Base-by-base conservation (phyloP, 2,329 filamentous ascomycete species). In the Beauveria varroae region DNA sequence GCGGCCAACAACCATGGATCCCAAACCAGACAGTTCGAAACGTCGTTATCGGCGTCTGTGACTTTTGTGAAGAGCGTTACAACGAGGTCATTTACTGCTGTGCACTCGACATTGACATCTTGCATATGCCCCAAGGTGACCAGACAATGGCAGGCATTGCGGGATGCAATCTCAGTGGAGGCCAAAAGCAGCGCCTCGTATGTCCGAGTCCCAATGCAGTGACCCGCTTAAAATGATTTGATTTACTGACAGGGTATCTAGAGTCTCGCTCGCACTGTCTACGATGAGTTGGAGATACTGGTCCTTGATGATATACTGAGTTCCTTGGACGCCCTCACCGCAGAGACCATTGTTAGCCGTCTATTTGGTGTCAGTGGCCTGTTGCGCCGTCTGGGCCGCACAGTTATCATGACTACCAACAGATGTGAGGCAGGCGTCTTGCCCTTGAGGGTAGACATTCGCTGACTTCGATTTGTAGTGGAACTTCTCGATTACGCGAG, bases 251-350 rank as follows among this genome's bases (percentile, higher is more conserved):
- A 2, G 30, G 7, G 4, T n/a, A 6, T 28, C 16, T 34, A 62
- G 61, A 55, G 47, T 9, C 12, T 62, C 1, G 61, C 61, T 18
- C 55, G 61, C 2, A 22, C 56, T 7, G 9, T 60, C 5, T 62
- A 59, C 10, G n/a, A 37, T 1, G 41, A 52, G 4, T 5, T 28
- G 2, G 37, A 47, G 3, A 28, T 62, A 1, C 18, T 62, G 5
- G 50, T 62, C 6, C 6, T 62, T 12, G 61, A 62, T 16, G 56
- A 62, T n/a, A n/a, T 60, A 1, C 46, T 62, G 5, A 62, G 61
- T 14, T 41, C 56, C 0, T 12, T 60, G 28, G 60, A 62, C 24
- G 18, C 53, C 2, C 22, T 34, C 3, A 62, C 60, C 6, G 30
- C 60, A 3, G 12, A 8, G 9, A 7, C n/a, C 18, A 28, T 62